phyloP scores from a whole-genome alignment of 768 basidiomycete species.

The Pleurotus djamor region DNA sequence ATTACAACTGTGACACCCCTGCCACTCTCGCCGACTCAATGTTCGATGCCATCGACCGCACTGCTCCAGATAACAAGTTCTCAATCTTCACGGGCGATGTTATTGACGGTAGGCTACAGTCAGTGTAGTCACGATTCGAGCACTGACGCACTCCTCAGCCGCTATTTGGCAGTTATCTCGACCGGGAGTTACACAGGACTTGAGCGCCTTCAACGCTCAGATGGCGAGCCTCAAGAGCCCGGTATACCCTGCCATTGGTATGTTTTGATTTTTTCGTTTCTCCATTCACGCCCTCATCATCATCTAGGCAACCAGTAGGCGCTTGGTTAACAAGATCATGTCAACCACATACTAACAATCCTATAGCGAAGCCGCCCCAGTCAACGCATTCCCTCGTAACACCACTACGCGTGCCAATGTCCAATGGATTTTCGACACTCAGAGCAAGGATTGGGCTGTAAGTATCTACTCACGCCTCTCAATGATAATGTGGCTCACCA shows the following conservation, averaged over 20 bases:
- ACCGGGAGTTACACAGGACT: conserved; percentile 41
- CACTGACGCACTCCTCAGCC: conserved; percentile 21
- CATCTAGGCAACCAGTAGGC: conserved; percentile 47
- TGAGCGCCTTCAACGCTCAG: conserved; percentile 44
- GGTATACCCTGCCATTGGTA: conserved; percentile 52
- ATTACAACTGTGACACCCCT: conserved; percentile 52
- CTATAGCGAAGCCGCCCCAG: conserved; percentile 53
- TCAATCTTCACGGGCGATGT: conserved; percentile 68
- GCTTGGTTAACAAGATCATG: background rate
- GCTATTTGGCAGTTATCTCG: conserved; percentile 48
- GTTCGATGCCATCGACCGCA: conserved; percentile 34
- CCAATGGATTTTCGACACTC: conserved; percentile 59
- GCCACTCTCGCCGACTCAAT: conserved; percentile 45
- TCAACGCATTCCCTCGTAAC: conserved; percentile 55
- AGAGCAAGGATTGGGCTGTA: conserved; percentile 48
- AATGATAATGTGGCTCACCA: background rate
- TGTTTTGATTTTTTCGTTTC: conserved; percentile 5
- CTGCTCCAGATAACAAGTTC: conserved; percentile 35
- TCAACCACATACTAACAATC: background rate
- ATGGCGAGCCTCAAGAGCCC: conserved; percentile 38
- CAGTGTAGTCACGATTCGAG: background rate
- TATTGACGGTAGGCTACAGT: conserved; percentile 43
- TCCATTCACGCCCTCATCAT: background rate
- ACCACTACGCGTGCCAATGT: conserved; percentile 31
- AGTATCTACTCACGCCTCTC: conserved; percentile 10